Percentiles rank a stretch among this genome's conserved stretches.
phyloP scores from a whole-genome alignment of 2,329 filamentous ascomycete genomes.

The Phaeosphaeriaceae sp. region DNA sequence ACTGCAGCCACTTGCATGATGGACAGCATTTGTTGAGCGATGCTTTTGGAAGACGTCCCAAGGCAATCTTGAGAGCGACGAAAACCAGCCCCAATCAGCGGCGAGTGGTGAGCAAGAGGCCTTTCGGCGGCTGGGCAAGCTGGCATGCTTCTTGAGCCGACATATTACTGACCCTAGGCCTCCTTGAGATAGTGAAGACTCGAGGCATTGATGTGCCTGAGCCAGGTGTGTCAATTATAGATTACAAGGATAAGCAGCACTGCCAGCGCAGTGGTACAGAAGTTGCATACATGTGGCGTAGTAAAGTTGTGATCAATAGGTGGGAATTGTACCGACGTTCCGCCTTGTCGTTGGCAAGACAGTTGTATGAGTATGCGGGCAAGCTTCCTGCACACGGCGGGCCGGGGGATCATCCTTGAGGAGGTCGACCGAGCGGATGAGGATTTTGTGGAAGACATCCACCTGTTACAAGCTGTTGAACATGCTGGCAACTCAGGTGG shows the following conservation, averaged over 20 bases:
- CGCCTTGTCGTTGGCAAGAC: constrained; percentile 4
- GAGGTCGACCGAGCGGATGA: neutral
- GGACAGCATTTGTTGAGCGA: constrained; percentile 21
- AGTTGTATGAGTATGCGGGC: neutral
- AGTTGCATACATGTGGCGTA: constrained; percentile 18
- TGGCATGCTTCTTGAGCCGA: neutral
- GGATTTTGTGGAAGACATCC: neutral
- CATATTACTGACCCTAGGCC: neutral
- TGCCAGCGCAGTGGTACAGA: constrained; percentile 8
- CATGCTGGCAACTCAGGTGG: too few species aligned
- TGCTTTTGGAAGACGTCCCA: constrained; percentile 1
- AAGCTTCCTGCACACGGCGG: neutral
- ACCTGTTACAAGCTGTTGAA: neutral
- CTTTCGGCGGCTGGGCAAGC: neutral
- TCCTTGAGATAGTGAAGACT: neutral
- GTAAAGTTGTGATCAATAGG: constrained; percentile 4
- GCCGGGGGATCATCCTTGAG: neutral
- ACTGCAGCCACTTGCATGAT: constrained; percentile 27
- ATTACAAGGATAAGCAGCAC: constrained; percentile 3
- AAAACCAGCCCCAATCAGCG: neutral
- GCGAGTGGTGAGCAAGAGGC: neutral
- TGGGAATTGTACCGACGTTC: constrained; percentile 12
- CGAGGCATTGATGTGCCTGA: neutral
- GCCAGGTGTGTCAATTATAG: constrained; percentile 3
- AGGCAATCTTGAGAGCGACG: neutral